These are phyloP conservation scores for Alternaria sp. DNA, from an alignment of 2,329 filamentous ascomycete genomes.

Conservation along the genomic window DNA sequence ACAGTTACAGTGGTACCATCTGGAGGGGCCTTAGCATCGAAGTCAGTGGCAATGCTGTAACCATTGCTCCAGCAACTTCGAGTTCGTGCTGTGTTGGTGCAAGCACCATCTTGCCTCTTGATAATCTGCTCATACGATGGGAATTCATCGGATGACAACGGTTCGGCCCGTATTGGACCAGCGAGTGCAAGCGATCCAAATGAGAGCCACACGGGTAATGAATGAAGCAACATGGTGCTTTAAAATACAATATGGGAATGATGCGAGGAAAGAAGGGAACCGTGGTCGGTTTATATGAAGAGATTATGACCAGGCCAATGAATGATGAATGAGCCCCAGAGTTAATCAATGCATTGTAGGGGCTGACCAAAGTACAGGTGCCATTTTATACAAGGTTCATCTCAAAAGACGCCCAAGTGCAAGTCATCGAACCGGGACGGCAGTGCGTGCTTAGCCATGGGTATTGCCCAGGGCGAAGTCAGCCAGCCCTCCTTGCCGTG, in stretches of 20 bases:
- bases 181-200: conserved; percentile 39
- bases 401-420: conserved; percentile 8
- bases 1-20: conserved; percentile 50
- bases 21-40: conserved; percentile 55
- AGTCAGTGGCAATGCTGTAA: conserved; percentile 57
- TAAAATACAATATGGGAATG: conserved; percentile 18
- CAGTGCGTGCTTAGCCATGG: conserved; percentile 1
- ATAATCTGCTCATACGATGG: conserved; percentile 30
- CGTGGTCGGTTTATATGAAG: conserved; percentile 21
- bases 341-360: conserved; percentile 18
- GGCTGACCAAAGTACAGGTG: conserved; percentile 14
- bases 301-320: conserved; percentile 22
- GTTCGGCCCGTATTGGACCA: conserved; percentile 34
- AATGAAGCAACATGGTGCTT: conserved; percentile 38
- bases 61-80: conserved; percentile 56
- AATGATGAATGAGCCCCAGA: conserved; percentile 15
- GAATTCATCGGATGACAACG: conserved; percentile 15
- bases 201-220: conserved; percentile 37
- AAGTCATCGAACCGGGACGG: conserved; percentile 9
- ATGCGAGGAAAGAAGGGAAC: conserved; percentile 9
- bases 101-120: conserved; percentile 48
- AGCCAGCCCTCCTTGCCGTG: conserved; percentile 9
- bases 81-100: conserved; percentile 53
- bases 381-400: conserved; percentile 29
- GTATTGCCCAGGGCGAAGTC: neutral